These are phyloP conservation scores for Aspergillus brunneoviolaceus DNA, from an alignment of 2,329 filamentous ascomycete species.

Conservation along the genomic window DNA sequence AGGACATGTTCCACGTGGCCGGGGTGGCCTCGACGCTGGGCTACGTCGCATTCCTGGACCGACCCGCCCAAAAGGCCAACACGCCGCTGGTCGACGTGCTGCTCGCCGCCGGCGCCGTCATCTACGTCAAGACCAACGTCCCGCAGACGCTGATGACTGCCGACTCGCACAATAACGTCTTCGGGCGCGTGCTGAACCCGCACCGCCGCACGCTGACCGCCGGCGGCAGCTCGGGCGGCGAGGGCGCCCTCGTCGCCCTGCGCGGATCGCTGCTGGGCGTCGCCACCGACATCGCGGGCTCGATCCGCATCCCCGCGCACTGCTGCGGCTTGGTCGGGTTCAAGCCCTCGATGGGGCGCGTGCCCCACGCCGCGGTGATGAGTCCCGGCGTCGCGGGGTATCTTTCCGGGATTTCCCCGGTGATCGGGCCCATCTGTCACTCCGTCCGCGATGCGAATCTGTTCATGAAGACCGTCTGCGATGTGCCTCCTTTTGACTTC, in stretches of 20 bases:
- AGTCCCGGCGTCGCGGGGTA: constrained; percentile 16
- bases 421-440: constrained; percentile 22
- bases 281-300: constrained; percentile 58
- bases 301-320: constrained; percentile 48
- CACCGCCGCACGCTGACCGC: constrained; percentile 58
- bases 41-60: constrained; percentile 59
- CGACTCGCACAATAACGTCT: constrained; percentile 55
- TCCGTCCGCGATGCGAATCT: constrained; percentile 18
- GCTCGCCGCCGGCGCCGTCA: constrained; percentile 59
- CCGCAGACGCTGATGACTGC: constrained; percentile 55
- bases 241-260: constrained; percentile 60
- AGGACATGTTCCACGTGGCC: constrained; percentile 48
- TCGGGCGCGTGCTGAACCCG: constrained; percentile 63
- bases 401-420: constrained; percentile 19
- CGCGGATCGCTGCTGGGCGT: constrained; percentile 59
- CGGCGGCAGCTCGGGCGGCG: constrained; percentile 67
- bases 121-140: constrained; percentile 69
- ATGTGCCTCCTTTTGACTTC: constrained; percentile 8
- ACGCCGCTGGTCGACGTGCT: constrained; percentile 58
- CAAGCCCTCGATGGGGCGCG: constrained; percentile 46
- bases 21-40: constrained; percentile 58
- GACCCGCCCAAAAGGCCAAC: constrained; percentile 54
- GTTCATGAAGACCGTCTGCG: constrained; percentile 12
- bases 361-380: constrained; percentile 49
- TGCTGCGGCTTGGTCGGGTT: constrained; percentile 51